Base-by-base conservation (phyloP, 2,329 filamentous ascomycete species). In the Paramyrothecium roridum region DNA sequence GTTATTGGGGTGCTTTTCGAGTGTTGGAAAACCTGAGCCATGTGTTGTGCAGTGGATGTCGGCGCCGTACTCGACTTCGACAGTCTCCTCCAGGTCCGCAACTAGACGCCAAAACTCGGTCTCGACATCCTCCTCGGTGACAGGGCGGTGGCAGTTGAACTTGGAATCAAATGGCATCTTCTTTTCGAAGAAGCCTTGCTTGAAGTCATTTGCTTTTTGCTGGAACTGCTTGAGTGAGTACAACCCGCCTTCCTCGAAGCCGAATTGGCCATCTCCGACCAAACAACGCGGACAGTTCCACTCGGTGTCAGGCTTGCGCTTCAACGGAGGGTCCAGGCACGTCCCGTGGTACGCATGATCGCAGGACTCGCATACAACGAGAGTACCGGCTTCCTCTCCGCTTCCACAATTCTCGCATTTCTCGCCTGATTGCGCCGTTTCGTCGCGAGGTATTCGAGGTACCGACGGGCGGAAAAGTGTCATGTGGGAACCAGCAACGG, bases 1-100 rank as follows among this genome's bases (percentile, higher is more conserved):
- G 68, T 97, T 90, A 50, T 87, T 85, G 1, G 95, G 95, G 57
- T 97, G 88, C 66, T 89, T 91, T 70, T 99, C 95, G 10, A 96
- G 86, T 0, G 93, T 98, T 0, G 95, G 95, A 64, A 99, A 99
- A 1, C 93, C 95, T 60, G 93, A 98, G 10, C 95, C 95, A 67
- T 99, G 95, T 0, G 95, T 99, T 0, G 95, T 98, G 52, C 93
- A 97, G 70, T 99, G 95, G 53, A 99, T 97, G 66, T 99, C 95
- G 11, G 95, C 95, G 43, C 95, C 95, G 66, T 99, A 99, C 68
- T 99, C 95, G 2, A 99, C 95, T 70, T 98, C 95, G 1, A 98
- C 93, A 0, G 92, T 96, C 71, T 98, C 95, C 59, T 96, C 93
- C 52, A 97, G 81, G 65, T 93, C 96, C 50, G 95, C 91, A 1